A percentile compares a stretch with the other conserved stretches of the same genome.
phyloP scores from a whole-genome alignment of 116 monocot genomes.

The Iris pallida region DNA sequence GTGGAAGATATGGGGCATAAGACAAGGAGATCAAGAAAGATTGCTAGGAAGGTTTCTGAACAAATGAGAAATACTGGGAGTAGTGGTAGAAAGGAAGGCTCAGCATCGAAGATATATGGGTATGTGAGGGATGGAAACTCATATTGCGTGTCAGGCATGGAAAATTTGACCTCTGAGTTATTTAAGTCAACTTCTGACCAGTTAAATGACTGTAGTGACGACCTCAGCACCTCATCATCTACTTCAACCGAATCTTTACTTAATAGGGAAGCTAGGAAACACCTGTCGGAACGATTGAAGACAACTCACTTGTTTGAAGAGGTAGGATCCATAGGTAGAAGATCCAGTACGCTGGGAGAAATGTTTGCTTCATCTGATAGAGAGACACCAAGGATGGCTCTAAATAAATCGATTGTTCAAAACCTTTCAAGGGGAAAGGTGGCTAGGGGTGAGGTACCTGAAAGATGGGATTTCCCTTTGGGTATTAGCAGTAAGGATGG shows the following conservation, averaged over 20 bases:
- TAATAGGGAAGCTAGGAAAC: constrained; percentile 67
- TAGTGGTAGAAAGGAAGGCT: constrained; percentile 10
- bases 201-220: constrained; percentile 25
- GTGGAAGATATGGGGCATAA: constrained; percentile 11
- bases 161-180: constrained; percentile 6
- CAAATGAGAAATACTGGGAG: constrained; percentile 33
- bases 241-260: constrained; percentile 42
- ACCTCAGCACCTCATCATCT: constrained; percentile 25
- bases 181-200: constrained; percentile 11
- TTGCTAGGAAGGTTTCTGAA: constrained; percentile 43
- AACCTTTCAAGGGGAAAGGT: constrained; percentile 20
- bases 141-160: constrained; percentile 1
- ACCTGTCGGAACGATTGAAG: constrained; percentile 65
- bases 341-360: constrained; percentile 60
- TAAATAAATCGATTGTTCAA: background rate
- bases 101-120: constrained; percentile 6
- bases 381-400: constrained; percentile 17
- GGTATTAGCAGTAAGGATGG: constrained; percentile 55
- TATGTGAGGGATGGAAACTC: constrained; percentile 17
- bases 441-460: constrained; percentile 7
- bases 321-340: constrained; percentile 11
- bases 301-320: constrained; percentile 42
- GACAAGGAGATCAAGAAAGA: constrained; percentile 45
- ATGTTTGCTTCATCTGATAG: constrained; percentile 72
- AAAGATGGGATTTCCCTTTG: constrained; percentile 16